phyloP scores from a whole-genome alignment of 2,329 filamentous ascomycete species.

The Claviceps capensis region DNA sequence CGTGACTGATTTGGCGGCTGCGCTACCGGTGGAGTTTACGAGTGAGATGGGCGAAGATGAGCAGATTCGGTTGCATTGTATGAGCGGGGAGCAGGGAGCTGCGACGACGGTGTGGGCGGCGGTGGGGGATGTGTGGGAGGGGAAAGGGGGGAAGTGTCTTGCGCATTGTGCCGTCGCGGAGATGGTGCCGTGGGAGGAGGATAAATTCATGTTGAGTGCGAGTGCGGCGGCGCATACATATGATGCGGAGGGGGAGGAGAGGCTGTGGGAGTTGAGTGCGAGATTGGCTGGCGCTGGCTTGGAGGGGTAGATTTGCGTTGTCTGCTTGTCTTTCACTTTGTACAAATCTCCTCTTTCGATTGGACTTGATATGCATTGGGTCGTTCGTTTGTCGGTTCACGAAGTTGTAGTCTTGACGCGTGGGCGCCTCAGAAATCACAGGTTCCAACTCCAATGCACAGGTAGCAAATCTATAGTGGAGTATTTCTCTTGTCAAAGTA shows the following conservation, averaged over 20 bases:
- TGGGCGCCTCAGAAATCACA: too few relatives aligned
- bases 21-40: background rate
- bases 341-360: too few relatives aligned
- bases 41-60: background rate
- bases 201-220: background rate
- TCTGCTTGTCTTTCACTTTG: background rate
- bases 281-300: background rate
- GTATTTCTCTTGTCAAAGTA: too few relatives aligned
- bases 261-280: background rate
- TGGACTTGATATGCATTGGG: too few relatives aligned
- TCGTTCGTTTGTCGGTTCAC: too few relatives aligned
- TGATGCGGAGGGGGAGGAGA: background rate
- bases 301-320: background rate
- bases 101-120: conserved; percentile 33
- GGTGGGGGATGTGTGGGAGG: conserved; percentile 26
- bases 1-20: background rate
- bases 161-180: conserved; percentile 18
- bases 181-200: background rate
- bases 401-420: too few relatives aligned
- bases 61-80: background rate
- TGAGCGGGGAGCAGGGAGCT: conserved; percentile 26
- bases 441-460: too few relatives aligned
- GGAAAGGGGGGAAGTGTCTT: conserved; percentile 32
- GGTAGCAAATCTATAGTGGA: too few relatives aligned
- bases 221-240: background rate